Base-by-base conservation (phyloP, 75 land plant genomes). In the Azolla pinnata region DNA sequence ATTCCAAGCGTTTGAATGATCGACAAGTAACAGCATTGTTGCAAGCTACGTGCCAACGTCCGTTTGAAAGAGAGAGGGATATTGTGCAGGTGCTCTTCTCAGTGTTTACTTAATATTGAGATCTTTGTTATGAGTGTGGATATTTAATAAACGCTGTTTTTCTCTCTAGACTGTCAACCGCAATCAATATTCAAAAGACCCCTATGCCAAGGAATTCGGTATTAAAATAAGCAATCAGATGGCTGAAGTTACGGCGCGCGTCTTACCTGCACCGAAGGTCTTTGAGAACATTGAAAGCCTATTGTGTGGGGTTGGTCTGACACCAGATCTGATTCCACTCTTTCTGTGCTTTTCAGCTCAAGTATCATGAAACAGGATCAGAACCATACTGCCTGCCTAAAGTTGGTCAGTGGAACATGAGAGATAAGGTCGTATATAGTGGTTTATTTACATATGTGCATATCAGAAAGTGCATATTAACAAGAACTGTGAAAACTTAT, bases 361-460 rank as follows among this genome's bases (percentile, higher is more conserved):
- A 87, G 63, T 87, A 87, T 63, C 90, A 87, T 71, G 89, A 85
- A 26, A 71, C 78, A 50, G 89, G 89, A 0, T 77, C 78, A 57
- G 88, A 83, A 55, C 83, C 78, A 46, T 79, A 78, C 44, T 87
- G 92, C 64, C 58, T 79, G 27, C 92, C 92, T 14, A 80, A 87
- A 54, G 90, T 87, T 64, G 92, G 92, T 31, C 85, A 84, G 61
- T 87, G 92, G 92, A 85, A 87, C 47, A 87, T 87, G 92, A 80
- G 75, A 77, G 81, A 87, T 53, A 84, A 87, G 81, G 92, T 87
- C 68, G 8, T 0, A 18, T 30, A 23, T 30, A 20, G 3, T 55
- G 20, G 23, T 28, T 20, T n/a, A 4, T 38, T 9, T 1, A n/a
- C n/a, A n/a, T n/a, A n/a, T n/a, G n/a, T n/a, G n/a, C n/a, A n/a